Conservation (phyloP, 768 basidiomycete species). For the Pleurotus djamor region DNA sequence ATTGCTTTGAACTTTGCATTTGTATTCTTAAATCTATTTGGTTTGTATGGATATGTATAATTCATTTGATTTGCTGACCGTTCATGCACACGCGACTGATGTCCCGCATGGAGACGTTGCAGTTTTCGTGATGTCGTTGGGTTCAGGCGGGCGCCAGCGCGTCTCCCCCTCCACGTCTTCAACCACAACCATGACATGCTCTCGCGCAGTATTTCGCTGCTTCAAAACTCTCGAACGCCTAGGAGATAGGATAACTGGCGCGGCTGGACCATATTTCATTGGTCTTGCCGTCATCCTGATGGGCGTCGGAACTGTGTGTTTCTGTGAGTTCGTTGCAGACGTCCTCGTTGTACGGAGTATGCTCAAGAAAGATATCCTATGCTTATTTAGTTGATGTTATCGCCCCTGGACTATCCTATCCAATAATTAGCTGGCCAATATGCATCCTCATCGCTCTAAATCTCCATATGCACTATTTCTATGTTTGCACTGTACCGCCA, state of each 20-base stretch:
- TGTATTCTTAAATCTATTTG: slow-evolving; percentile 1
- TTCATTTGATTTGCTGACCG: neutral
- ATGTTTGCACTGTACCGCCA: slow-evolving; percentile 74
- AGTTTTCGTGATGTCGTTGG: neutral
- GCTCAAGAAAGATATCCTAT: neutral
- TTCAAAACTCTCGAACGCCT: slow-evolving; percentile 63
- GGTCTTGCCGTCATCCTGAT: slow-evolving; percentile 76
- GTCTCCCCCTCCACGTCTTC: neutral
- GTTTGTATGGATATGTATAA: neutral
- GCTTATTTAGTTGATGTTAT: slow-evolving; percentile 69
- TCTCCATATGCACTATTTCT: slow-evolving; percentile 81
- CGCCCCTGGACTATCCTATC: slow-evolving; percentile 58
- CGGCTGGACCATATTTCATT: slow-evolving; percentile 91
- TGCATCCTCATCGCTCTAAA: slow-evolving; percentile 80
- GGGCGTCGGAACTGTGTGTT: slow-evolving; percentile 64
- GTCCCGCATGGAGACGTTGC: neutral
- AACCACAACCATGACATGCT: slow-evolving; percentile 35
- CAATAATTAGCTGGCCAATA: slow-evolving; percentile 59
- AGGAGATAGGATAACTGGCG: slow-evolving; percentile 82
- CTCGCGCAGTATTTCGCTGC: slow-evolving; percentile 46
- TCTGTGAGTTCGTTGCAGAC: slow-evolving; percentile 57
- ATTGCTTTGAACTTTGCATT: slow-evolving; percentile 1
- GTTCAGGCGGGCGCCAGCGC: neutral
- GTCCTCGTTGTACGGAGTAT: neutral
- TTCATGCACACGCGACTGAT: neutral